Conservation (phyloP, 306 rosid genomes). For the Quercus aquifolioides region DNA sequence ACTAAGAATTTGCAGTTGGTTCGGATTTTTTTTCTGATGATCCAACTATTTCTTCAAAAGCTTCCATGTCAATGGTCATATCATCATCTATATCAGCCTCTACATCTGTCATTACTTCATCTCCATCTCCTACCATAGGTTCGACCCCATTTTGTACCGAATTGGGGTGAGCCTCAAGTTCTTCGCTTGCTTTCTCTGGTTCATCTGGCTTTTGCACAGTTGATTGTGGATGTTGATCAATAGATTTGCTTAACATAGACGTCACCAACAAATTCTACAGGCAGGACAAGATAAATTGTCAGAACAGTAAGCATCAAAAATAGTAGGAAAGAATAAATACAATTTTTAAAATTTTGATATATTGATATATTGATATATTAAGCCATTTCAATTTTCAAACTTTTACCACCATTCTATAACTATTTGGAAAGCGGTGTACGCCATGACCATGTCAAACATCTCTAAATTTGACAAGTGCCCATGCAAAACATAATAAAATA, state of each 20-base stretch:
- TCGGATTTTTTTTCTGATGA: conserved; percentile 53
- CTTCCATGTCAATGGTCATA: conserved; percentile 74
- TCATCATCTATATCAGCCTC: conserved; percentile 56
- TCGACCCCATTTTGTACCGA: conserved; percentile 63
- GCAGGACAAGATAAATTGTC: conserved; percentile 10
- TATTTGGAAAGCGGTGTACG: too few relatives aligned
- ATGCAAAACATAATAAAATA: too few relatives aligned
- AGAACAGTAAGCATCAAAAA: not conserved
- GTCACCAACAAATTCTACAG: conserved; percentile 88
- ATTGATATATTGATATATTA: too few relatives aligned
- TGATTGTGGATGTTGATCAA: conserved; percentile 50
- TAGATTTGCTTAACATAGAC: conserved; percentile 53
- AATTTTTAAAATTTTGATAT: too few relatives aligned
- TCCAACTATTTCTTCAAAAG: conserved; percentile 50
- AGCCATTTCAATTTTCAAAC: too few relatives aligned
- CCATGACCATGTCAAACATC: too few relatives aligned
- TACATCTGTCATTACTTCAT: conserved; percentile 74
- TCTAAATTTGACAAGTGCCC: too few relatives aligned
- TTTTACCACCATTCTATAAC: too few relatives aligned
- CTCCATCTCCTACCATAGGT: conserved; percentile 45
- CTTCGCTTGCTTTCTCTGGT: conserved; percentile 42
- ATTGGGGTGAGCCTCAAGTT: conserved; percentile 39
- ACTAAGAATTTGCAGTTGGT: conserved; percentile 43
- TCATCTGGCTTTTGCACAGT: conserved; percentile 33
- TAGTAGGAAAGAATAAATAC: too few relatives aligned